A percentile compares a stretch with the other conserved stretches of the same genome.
Evolutionary conservation across 139 green algal species (phyloP).

Genomic region (Picochlorum sp.): DNA sequence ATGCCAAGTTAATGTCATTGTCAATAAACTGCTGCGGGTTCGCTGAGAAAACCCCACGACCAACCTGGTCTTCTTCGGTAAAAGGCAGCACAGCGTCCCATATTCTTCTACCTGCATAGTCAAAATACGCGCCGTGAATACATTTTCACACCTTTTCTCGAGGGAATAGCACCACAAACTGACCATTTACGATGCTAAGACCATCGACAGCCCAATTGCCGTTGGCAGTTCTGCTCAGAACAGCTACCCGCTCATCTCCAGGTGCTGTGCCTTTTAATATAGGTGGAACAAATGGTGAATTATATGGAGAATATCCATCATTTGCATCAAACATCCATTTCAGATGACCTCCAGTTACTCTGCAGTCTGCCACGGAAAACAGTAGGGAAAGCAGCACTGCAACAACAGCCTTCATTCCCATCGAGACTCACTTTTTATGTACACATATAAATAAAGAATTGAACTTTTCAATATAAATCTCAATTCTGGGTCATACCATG

Average conservation of each 20-base stretch:
- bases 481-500: too few species aligned
- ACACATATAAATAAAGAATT: too few species aligned
- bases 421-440: too few species aligned
- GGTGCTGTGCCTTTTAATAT: neutral
- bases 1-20: slow-evolving; percentile 6
- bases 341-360: neutral
- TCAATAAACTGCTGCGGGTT: slow-evolving; percentile 4
- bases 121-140: too few species aligned
- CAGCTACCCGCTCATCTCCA: slow-evolving; percentile 7
- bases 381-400: neutral
- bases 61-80: neutral
- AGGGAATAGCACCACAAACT: neutral
- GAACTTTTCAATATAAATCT: too few species aligned
- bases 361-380: neutral
- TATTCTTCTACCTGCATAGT: neutral
- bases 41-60: neutral
- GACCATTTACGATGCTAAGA: slow-evolving; percentile 3
- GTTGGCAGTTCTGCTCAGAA: slow-evolving; percentile 3
- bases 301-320: slow-evolving; percentile 8
- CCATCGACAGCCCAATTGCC: slow-evolving; percentile 1
- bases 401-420: neutral
- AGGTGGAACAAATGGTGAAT: slow-evolving; percentile 7
- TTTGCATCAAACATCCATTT: slow-evolving; percentile 10
- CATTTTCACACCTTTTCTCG: too few species aligned
- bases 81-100: neutral